phyloP scores from a whole-genome alignment of 306 rosid genomes.

The Inga oerstediana region DNA sequence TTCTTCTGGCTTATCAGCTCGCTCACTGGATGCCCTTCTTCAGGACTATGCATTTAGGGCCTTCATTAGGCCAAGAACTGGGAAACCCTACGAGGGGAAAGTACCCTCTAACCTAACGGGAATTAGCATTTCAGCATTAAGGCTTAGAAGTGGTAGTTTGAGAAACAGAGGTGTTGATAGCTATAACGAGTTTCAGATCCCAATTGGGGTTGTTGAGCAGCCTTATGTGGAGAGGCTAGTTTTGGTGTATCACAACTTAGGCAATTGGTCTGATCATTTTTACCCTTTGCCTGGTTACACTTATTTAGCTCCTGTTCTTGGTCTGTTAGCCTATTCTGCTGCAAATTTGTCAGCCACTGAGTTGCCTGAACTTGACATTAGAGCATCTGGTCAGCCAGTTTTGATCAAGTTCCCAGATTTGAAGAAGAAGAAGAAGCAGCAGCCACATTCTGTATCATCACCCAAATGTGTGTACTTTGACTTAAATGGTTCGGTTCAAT shows the following conservation, averaged over 20 bases:
- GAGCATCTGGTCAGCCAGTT: constrained; percentile 40
- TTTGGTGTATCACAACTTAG: constrained; percentile 59
- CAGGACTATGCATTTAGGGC: constrained; percentile 54
- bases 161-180: constrained; percentile 38
- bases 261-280: constrained; percentile 48
- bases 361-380: constrained; percentile 48
- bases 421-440: neutral
- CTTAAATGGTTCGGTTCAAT: constrained; percentile 48
- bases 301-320: constrained; percentile 59
- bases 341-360: constrained; percentile 42
- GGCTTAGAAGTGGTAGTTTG: constrained; percentile 55
- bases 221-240: constrained; percentile 56
- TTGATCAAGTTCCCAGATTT: constrained; percentile 42
- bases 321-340: constrained; percentile 52
- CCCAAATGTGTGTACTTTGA: constrained; percentile 56
- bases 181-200: constrained; percentile 62
- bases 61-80: constrained; percentile 38
- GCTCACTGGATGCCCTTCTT: constrained; percentile 47
- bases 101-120: constrained; percentile 50
- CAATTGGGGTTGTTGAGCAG: constrained; percentile 46
- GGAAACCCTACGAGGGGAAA: constrained; percentile 36
- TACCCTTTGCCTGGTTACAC: constrained; percentile 58
- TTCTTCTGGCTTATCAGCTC: constrained; percentile 29
- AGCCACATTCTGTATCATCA: constrained; percentile 24
- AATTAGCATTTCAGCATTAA: constrained; percentile 42